Conservation (phyloP, 148 eudicot species). For the Suaeda aralocaspica region DNA sequence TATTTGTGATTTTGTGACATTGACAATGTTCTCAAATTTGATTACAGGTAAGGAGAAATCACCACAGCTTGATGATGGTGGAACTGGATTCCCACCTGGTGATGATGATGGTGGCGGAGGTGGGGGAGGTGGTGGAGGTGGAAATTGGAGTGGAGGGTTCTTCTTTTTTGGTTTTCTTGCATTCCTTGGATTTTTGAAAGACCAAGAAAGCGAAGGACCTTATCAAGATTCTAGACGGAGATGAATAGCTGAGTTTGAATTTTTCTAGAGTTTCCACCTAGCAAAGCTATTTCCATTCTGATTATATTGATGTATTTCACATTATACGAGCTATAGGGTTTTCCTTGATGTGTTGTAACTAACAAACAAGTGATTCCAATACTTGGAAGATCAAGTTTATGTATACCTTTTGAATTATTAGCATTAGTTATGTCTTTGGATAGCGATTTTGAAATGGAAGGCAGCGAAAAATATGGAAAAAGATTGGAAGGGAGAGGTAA, state of each 20-base stretch:
- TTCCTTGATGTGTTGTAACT: too few species aligned
- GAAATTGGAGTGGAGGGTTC: conserved; percentile 29
- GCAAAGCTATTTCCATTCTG: not conserved
- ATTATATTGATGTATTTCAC: not conserved
- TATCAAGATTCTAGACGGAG: conserved; percentile 17
- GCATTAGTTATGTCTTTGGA: too few species aligned
- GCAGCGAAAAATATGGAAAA: too few species aligned
- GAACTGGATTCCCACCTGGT: conserved; percentile 36
- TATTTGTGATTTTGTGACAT: not conserved
- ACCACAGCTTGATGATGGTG: conserved; percentile 37
- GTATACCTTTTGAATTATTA: too few species aligned
- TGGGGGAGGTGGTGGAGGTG: conserved; percentile 40
- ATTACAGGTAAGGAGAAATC: conserved; percentile 31
- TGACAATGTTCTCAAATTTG: conserved; percentile 7
- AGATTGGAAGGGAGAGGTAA: too few species aligned
- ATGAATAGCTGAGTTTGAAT: not conserved
- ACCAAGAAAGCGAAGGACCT: conserved; percentile 30
- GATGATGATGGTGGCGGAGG: conserved; percentile 38
- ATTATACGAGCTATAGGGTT: not conserved
- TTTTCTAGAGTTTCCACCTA: not conserved
- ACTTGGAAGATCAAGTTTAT: too few species aligned
- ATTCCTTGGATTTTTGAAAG: conserved; percentile 35
- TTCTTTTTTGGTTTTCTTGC: conserved; percentile 26
- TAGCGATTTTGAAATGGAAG: too few species aligned
- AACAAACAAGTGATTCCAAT: too few species aligned